These are phyloP conservation scores for Pythium coloratum DNA, from an alignment of 352 stramenopile genomes.

Conservation along the genomic window DNA sequence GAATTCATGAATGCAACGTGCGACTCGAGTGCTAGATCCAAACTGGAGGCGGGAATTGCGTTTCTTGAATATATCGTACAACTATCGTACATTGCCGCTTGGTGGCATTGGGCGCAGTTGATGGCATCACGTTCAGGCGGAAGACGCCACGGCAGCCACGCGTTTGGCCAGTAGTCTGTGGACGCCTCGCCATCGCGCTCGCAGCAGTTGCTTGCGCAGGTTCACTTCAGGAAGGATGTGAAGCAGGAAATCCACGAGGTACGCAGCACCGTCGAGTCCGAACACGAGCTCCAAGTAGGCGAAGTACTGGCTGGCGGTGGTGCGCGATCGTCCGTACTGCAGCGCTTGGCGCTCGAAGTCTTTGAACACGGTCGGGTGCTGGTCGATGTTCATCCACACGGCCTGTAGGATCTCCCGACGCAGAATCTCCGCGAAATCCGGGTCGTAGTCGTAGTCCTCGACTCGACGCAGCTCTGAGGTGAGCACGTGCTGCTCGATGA, in stretches of 20 bases:
- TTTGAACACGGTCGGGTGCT: constrained; percentile 84
- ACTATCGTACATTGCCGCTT: too few species aligned
- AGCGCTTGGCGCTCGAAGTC: constrained; percentile 78
- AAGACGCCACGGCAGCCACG: constrained; percentile 29
- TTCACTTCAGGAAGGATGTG: constrained; percentile 71
- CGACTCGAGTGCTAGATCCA: too few species aligned
- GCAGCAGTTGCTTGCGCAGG: constrained; percentile 61
- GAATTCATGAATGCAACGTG: too few species aligned
- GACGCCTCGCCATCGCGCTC: constrained; percentile 68
- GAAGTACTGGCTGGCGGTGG: constrained; percentile 58
- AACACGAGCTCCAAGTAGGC: constrained; percentile 86
- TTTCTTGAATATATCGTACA: neutral
- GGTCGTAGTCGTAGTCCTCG: constrained; percentile 53
- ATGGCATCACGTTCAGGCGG: neutral
- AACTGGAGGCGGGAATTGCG: too few species aligned
- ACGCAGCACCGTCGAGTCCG: constrained; percentile 62
- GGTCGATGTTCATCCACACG: constrained; percentile 83
- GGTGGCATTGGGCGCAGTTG: too few species aligned
- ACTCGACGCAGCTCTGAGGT: constrained; percentile 38
- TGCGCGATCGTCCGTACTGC: constrained; percentile 70
- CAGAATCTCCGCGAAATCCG: constrained; percentile 49
- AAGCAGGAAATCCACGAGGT: constrained; percentile 82
- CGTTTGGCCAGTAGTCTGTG: constrained; percentile 59
- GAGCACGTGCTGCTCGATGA: constrained; percentile 52
- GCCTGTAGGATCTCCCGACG: constrained; percentile 77